A percentile compares a stretch with the other conserved stretches of the same genome.
Conservation (phyloP, 1,284 basidiomycete genomes). For the Earliella scabrosa region DNA sequence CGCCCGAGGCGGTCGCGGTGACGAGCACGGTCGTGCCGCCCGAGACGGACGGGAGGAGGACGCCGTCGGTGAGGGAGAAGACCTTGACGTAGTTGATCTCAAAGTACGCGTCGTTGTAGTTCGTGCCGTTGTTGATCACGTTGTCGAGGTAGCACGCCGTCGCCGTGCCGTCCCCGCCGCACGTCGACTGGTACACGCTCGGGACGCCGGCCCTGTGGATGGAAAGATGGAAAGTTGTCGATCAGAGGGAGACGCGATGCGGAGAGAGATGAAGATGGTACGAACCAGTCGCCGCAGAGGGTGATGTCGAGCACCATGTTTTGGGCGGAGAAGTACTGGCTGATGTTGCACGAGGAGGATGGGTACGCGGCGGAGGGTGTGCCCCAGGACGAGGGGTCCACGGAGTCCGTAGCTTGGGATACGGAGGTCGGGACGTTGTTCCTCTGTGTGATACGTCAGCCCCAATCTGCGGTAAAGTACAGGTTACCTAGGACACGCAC, state of each 20-base stretch:
- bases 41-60: slow-evolving; percentile 21
- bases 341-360: slow-evolving; percentile 50
- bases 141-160: slow-evolving; percentile 49
- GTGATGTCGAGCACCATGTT: slow-evolving; percentile 59
- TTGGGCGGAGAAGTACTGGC: slow-evolving; percentile 56
- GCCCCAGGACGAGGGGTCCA: slow-evolving; percentile 62
- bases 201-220: slow-evolving; percentile 49
- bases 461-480: slow-evolving; percentile 15
- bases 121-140: slow-evolving; percentile 53
- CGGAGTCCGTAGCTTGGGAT: slow-evolving; percentile 30
- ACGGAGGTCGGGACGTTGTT: slow-evolving; percentile 38
- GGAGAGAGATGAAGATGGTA: background rate
- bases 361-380: slow-evolving; percentile 61
- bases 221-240: background rate
- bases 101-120: slow-evolving; percentile 56
- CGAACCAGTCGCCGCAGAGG: slow-evolving; percentile 58
- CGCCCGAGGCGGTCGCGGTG: slow-evolving; percentile 14
- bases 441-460: slow-evolving; percentile 38
- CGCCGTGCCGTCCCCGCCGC: slow-evolving; percentile 36
- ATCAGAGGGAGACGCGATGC: background rate
- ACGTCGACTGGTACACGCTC: slow-evolving; percentile 44
- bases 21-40: slow-evolving; percentile 21
- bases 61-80: slow-evolving; percentile 35
- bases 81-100: slow-evolving; percentile 55
- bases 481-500: slow-evolving; percentile 37